phyloP scores from a whole-genome alignment of 345 rosid genomes.

The Dovyalis caffra region DNA sequence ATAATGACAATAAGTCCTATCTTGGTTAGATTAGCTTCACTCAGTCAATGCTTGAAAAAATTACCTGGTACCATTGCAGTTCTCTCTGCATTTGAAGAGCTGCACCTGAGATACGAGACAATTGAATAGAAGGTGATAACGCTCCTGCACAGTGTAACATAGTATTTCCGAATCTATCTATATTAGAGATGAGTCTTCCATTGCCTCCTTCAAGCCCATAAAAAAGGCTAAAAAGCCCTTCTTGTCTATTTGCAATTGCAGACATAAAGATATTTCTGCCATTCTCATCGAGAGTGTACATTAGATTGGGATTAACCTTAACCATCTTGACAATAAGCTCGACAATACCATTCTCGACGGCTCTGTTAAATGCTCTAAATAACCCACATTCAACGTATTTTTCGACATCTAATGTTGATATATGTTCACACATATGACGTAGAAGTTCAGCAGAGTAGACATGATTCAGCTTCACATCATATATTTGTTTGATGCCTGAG shows the following conservation, averaged over 20 bases:
- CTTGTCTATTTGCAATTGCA: slow-evolving; percentile 22
- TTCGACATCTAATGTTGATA: neutral
- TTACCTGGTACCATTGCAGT: no score
- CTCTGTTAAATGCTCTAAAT: neutral
- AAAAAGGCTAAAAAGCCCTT: neutral
- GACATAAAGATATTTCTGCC: neutral
- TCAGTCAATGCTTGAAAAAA: slow-evolving; percentile 1
- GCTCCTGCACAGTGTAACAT: neutral
- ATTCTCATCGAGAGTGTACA: neutral
- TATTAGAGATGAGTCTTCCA: neutral
- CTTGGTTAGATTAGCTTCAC: slow-evolving; percentile 12
- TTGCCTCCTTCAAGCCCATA: neutral
- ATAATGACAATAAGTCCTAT: slow-evolving; percentile 12
- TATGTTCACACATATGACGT: neutral
- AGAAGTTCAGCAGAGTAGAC: neutral
- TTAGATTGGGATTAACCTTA: neutral
- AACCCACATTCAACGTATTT: neutral
- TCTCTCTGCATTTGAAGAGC: no score
- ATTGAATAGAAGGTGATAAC: neutral
- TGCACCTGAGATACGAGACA: neutral
- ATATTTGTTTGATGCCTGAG: neutral
- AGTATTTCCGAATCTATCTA: neutral
- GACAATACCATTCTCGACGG: neutral
- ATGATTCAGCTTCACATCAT: no score
- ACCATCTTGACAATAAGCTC: neutral